These are phyloP conservation scores for Petunia hybrid DNA, from an alignment of 305 asterid species.

Conservation along the genomic window DNA sequence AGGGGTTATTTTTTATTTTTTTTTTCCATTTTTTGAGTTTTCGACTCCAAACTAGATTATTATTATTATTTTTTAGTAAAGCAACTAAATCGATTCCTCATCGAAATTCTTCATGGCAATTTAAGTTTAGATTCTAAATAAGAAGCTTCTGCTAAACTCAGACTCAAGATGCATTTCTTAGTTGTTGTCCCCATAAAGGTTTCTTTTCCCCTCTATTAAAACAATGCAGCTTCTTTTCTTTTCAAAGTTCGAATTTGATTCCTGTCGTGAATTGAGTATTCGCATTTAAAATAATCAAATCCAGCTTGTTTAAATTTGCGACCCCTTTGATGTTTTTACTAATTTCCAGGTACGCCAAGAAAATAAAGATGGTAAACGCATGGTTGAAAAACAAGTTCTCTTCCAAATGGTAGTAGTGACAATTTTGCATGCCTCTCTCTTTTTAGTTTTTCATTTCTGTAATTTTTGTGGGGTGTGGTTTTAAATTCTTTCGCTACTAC, in stretches of 20 bases:
- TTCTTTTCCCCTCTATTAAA: not conserved
- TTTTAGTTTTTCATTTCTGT: not conserved
- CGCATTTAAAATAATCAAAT: not conserved
- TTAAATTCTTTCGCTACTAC: not conserved
- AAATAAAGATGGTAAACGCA: slow-evolving; percentile 56
- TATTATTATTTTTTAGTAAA: no score
- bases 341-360: not conserved
- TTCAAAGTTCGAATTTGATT: not conserved
- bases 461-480: not conserved
- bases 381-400: slow-evolving; percentile 71
- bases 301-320: not conserved
- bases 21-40: no score
- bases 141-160: not conserved
- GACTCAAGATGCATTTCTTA: not conserved
- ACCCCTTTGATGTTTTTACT: not conserved
- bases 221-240: not conserved
- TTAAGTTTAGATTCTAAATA: not conserved
- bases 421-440: not conserved
- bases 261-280: not conserved
- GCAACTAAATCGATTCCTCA: not conserved
- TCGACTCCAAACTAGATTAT: not conserved
- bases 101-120: not conserved
- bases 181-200: not conserved
- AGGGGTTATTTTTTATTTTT: no score
- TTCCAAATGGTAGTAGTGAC: slow-evolving; percentile 61